Evolutionary conservation across 345 rosid genomes (phyloP).

Genomic region (Eucalyptus leucophloia): DNA sequence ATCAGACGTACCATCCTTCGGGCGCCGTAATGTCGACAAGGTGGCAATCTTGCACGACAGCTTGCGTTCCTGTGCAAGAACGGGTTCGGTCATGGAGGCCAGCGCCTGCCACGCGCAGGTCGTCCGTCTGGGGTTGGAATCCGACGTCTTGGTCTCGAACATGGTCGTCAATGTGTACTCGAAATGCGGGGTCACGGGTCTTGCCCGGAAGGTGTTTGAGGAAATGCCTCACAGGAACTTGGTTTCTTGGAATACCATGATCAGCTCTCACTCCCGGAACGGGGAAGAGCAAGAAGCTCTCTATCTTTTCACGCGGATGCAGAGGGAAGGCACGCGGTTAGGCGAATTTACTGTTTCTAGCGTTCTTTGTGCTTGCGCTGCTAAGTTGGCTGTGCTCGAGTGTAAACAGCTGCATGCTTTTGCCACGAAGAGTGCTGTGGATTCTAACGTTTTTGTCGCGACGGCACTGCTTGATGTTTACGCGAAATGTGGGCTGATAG

Average conservation of each 20-base stretch:
- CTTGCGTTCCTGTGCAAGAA: conserved; percentile 42
- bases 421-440: conserved; percentile 36
- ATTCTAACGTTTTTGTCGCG: conserved; percentile 36
- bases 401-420: conserved; percentile 62
- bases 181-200: conserved; percentile 24
- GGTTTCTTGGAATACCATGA: conserved; percentile 83
- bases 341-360: conserved; percentile 68
- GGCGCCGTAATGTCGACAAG: not conserved
- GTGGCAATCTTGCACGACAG: conserved; percentile 15
- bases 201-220: conserved; percentile 67
- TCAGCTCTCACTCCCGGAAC: conserved; percentile 27
- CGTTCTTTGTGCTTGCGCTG: conserved; percentile 57
- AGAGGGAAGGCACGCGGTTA: conserved; percentile 17
- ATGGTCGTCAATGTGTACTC: conserved; percentile 43
- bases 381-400: conserved; percentile 14
- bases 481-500: conserved; percentile 46
- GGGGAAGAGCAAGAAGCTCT: conserved; percentile 34
- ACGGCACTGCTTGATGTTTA: conserved; percentile 86
- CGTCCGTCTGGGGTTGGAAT: conserved; percentile 16
- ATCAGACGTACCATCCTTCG: not conserved
- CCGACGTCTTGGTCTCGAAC: conserved; percentile 42
- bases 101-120: conserved; percentile 48
- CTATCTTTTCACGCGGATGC: conserved; percentile 37
- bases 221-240: conserved; percentile 48
- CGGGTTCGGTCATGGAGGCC: conserved; percentile 15